Evolutionary conservation across 257 asterid genomes (phyloP).

Genomic region (Penstemon davidsonii): DNA sequence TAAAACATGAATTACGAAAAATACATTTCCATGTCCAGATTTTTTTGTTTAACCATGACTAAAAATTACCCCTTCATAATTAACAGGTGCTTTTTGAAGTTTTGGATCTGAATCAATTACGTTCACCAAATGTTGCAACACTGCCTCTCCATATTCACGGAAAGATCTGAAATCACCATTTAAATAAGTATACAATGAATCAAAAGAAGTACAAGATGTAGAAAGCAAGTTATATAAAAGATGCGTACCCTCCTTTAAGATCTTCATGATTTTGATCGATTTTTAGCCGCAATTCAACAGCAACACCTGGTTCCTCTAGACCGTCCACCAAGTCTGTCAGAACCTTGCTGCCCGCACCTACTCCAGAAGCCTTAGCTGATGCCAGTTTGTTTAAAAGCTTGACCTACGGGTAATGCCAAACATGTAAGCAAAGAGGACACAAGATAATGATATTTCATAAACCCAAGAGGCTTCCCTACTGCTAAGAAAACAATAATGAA

Average conservation of each 20-base stretch:
- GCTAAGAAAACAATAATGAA: conserved; percentile 1
- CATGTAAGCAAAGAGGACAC: conserved; percentile 14
- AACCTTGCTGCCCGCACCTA: conserved; percentile 82
- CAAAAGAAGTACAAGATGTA: conserved; percentile 9
- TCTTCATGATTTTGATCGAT: conserved; percentile 82
- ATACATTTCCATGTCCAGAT: conserved; percentile 10
- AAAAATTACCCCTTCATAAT: conserved; percentile 88
- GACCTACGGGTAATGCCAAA: conserved; percentile 50
- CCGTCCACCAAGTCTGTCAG: conserved; percentile 93
- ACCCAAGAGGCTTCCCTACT: background rate
- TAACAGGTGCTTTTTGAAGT: conserved; percentile 88
- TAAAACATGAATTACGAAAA: background rate
- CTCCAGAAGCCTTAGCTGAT: conserved; percentile 89
- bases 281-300: conserved; percentile 82
- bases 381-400: conserved; percentile 95
- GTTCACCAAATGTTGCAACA: conserved; percentile 65
- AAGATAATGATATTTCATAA: conserved; percentile 1
- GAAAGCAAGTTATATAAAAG: background rate
- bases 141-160: conserved; percentile 93
- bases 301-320: conserved; percentile 77
- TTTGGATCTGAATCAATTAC: conserved; percentile 51
- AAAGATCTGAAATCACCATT: conserved; percentile 61
- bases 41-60: background rate
- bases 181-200: conserved; percentile 8
- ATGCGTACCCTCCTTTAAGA: conserved; percentile 84